These are phyloP conservation scores for Picea mariana DNA, from an alignment of 83 land plant genomes.

Conservation along the genomic window DNA sequence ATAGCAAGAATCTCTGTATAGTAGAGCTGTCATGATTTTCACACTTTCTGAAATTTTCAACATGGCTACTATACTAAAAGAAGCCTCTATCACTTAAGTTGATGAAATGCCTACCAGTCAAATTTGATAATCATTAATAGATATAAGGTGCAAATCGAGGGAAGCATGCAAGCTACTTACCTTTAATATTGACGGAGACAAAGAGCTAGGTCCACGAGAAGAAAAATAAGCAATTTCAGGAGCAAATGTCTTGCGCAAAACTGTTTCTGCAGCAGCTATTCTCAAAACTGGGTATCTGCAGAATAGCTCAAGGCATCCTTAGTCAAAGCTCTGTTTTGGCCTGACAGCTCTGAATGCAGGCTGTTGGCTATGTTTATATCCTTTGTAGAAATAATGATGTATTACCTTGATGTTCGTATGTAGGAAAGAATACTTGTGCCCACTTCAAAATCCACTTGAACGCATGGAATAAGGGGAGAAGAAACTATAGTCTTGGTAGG, in stretches of 20 bases:
- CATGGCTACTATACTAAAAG: background rate
- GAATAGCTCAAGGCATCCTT: conserved; percentile 12
- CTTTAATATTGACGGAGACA: conserved; percentile 49
- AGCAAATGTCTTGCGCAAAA: conserved; percentile 28
- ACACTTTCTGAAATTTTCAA: background rate
- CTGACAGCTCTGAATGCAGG: conserved; percentile 5
- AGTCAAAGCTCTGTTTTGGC: background rate
- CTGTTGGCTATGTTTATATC: conserved; percentile 7
- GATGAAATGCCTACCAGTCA: background rate
- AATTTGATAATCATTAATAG: background rate
- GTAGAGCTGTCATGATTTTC: background rate
- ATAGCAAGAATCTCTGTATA: background rate
- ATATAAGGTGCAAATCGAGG: background rate
- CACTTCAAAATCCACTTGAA: conserved; percentile 38
- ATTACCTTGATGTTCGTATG: conserved; percentile 39
- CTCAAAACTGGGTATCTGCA: conserved; percentile 41
- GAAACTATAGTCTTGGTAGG: conserved; percentile 27
- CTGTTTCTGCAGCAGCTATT: conserved; percentile 33
- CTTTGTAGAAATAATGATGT: background rate
- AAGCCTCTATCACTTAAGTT: background rate
- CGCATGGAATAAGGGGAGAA: conserved; percentile 28
- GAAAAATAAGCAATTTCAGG: conserved; percentile 57
- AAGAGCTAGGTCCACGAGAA: conserved; percentile 58
- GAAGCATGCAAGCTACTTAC: conserved; percentile 16
- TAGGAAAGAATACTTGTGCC: conserved; percentile 40